phyloP scores from a whole-genome alignment of 306 rosid species.

The Echinosophora koreensis region DNA sequence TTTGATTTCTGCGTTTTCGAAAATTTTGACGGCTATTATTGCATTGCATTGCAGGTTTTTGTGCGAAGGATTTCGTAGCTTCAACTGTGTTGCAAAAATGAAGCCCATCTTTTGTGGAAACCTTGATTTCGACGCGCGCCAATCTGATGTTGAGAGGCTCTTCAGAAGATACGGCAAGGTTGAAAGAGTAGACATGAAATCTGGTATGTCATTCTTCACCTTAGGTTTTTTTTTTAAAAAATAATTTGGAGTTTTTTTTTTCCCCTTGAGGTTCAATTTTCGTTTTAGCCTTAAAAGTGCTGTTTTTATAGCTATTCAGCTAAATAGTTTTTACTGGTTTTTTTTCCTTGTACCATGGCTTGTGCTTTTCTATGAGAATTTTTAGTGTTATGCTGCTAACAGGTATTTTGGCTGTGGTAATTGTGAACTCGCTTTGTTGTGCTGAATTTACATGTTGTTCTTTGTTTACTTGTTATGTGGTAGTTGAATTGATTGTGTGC shows the following conservation, averaged over 20 bases:
- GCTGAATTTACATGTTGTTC: constrained; percentile 35
- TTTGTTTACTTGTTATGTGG: constrained; percentile 18
- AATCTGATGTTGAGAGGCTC: constrained; percentile 79
- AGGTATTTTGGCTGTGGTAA: constrained; percentile 33
- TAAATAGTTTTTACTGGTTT: neutral
- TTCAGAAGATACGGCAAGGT: constrained; percentile 84
- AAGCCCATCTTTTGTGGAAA: constrained; percentile 82
- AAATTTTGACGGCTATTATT: neutral
- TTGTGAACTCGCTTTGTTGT: constrained; percentile 30
- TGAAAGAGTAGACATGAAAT: constrained; percentile 84
- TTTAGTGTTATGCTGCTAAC: constrained; percentile 1
- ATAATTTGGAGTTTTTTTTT: neutral
- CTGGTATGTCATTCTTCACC: constrained; percentile 58
- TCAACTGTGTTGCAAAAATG: constrained; percentile 55
- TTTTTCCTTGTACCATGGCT: neutral
- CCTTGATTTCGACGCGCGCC: constrained; percentile 82
- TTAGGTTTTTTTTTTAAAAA: neutral
- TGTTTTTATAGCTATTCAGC: neutral
- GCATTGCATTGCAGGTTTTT: constrained; percentile 47
- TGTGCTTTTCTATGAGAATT: constrained; percentile 15
- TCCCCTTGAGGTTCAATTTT: neutral
- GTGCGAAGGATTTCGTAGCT: constrained; percentile 17
- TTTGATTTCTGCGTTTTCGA: constrained; percentile 17
- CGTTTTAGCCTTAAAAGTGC: neutral
- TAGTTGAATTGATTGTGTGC: constrained; percentile 33